A percentile compares a stretch with the other conserved stretches of the same genome.
Evolutionary conservation across 805 yeast genomes (phyloP).

Genomic region (Danielozyma ontarioensis): DNA sequence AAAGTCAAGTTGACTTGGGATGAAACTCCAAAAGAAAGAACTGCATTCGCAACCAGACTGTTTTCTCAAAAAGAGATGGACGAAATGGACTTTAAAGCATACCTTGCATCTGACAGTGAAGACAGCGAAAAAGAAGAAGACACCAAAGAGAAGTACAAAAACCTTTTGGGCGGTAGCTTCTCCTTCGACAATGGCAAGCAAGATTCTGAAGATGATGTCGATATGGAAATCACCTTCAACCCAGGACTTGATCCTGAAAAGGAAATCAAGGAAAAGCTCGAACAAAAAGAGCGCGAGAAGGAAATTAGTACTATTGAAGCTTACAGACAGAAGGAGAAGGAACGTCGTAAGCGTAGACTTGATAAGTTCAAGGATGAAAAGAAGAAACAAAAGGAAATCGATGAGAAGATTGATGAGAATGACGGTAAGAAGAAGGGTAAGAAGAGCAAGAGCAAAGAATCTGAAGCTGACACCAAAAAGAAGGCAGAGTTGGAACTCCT

Average conservation of each 20-base stretch:
- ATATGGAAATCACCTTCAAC: conserved; percentile 93
- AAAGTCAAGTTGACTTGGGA: conserved; percentile 98
- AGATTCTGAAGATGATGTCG: conserved; percentile 62
- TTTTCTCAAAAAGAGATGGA: conserved; percentile 86
- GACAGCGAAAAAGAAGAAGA: conserved; percentile 45
- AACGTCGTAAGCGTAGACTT: conserved; percentile 81
- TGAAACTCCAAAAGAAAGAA: conserved; percentile 91
- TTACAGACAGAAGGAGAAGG: conserved; percentile 84
- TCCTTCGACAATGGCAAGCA: conserved; percentile 19
- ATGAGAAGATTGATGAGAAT: conserved; percentile 19
- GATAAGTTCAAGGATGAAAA: conserved; percentile 64
- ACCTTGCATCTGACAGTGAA: conserved; percentile 75
- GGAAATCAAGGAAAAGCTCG: conserved; percentile 21
- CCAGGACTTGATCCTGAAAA: conserved; percentile 64
- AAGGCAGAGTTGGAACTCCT: conserved; percentile 70
- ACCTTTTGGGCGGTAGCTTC: conserved; percentile 45
- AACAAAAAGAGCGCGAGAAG: conserved; percentile 31
- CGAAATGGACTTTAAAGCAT: conserved; percentile 89
- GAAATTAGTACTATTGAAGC: conserved; percentile 76
- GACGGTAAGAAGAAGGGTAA: conserved; percentile 19
- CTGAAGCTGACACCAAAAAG: conserved; percentile 15
- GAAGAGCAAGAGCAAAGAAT: conserved; percentile 1
- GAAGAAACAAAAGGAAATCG: conserved; percentile 48
- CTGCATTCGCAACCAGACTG: conserved; percentile 68
- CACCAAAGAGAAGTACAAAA: conserved; percentile 54